A percentile compares a stretch with the other conserved stretches of the same genome.
Conservation (phyloP, 192 early-diverging fungal genomes). For the Phycomyces nitens region DNA sequence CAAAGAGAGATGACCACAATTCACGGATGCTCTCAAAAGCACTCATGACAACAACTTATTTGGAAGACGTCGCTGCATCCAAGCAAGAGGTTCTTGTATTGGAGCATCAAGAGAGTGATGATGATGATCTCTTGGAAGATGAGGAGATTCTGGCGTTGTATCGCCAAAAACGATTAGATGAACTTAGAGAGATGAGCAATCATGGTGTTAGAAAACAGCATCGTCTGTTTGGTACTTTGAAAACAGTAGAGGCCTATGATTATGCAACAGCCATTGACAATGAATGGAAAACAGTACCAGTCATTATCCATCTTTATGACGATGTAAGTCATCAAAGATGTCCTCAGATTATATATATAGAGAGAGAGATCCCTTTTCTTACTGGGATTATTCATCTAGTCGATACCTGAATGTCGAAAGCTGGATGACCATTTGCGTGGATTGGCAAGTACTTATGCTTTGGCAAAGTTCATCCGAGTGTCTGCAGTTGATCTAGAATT, state of each 20-base stretch:
- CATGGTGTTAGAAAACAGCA: slow-evolving; percentile 14
- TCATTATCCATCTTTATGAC: slow-evolving; percentile 52
- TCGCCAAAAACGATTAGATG: slow-evolving; percentile 40
- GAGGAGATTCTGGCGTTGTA: slow-evolving; percentile 39
- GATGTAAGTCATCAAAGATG: slow-evolving; percentile 30
- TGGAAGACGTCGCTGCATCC: slow-evolving; percentile 16
- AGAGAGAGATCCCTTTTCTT: slow-evolving; percentile 10
- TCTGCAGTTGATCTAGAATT: slow-evolving; percentile 51
- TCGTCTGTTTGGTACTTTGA: slow-evolving; percentile 46
- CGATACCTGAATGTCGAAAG: slow-evolving; percentile 31
- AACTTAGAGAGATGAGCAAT: slow-evolving; percentile 33
- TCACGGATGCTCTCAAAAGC: slow-evolving; percentile 42
- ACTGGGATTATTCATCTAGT: slow-evolving; percentile 3
- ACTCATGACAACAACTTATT: slow-evolving; percentile 44
- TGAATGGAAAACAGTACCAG: slow-evolving; percentile 43
- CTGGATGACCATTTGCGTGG: slow-evolving; percentile 43
- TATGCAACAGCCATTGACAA: slow-evolving; percentile 50
- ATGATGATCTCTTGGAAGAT: slow-evolving; percentile 24
- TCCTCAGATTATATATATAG: too few relatives aligned
- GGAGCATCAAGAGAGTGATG: slow-evolving; percentile 32
- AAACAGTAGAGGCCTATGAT: slow-evolving; percentile 43
- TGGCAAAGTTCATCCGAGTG: slow-evolving; percentile 50
- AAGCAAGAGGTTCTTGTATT: slow-evolving; percentile 20
- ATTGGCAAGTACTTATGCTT: slow-evolving; percentile 46
- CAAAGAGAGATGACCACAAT: slow-evolving; percentile 36